Evolutionary conservation across 2,329 filamentous ascomycete genomes (phyloP), one percentile per base, ranked within the genome.

Genomic region (Fusarium sp.): DNA sequence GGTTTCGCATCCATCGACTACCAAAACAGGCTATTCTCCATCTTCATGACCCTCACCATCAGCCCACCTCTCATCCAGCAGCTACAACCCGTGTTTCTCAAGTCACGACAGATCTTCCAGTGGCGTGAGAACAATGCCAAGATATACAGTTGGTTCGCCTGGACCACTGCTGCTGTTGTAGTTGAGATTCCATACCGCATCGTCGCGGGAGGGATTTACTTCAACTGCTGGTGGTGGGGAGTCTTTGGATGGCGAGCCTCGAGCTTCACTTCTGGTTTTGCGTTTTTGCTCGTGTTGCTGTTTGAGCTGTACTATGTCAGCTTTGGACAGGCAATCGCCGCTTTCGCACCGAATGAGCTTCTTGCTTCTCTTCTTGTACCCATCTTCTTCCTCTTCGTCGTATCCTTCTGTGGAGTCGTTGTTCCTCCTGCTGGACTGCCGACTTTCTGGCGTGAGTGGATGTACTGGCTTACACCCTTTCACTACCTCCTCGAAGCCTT

Each of bases 1-100:
- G 87, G 87, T 0, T 84, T 87, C 58, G 84, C 87, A 3, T 83
- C 84, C 1, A 87, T 91, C 67, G 91, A 92, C 75, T 89, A 92
- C 83, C 92, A 93, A 79, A 92, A 90, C 55, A 87, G 92, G 9
- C 86, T 95, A 10, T 95, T 96, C 82, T 91, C 92, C 10, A 86
- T 92, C 64, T 96, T 96, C 81, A 91, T 94, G 87, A 92, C 92
- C 0, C 85, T 95, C 5, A 94, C 91, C 8, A 93, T 96, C 72
- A 88, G 89, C 1, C 92, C 92, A 1, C 92, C 92, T 0, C 84
- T 95, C 1, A 93, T 95, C 66, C 92, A 95, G 76, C 93, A 95
- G 75, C 85, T 95, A 0, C 92, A 95, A 77, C 93, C 93, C 1
- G 88, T 89, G 6, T 95, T 92, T 79, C 83, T 94, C 60, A 84